Evolutionary conservation across 495 filamentous ascomycete species (phyloP).

Genomic region (Aspergillus panamensis): DNA sequence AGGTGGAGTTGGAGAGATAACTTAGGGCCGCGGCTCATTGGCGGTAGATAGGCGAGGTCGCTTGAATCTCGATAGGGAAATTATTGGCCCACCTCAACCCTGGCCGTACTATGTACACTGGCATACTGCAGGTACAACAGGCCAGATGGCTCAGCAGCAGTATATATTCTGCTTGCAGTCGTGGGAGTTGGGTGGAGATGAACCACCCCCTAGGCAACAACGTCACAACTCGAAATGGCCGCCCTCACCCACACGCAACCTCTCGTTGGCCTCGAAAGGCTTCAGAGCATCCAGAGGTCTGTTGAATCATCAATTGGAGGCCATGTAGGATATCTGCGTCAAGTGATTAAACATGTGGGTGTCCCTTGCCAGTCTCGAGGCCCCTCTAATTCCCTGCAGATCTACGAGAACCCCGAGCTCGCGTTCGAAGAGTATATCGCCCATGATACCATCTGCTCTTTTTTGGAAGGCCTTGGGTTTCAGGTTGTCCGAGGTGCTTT

Average conservation of each 20-base stretch:
- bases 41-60: neutral
- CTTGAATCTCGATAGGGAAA: neutral
- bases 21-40: neutral
- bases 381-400: neutral
- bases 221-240: neutral
- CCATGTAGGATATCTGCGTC: neutral
- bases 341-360: neutral
- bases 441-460: neutral
- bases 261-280: neutral
- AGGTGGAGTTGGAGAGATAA: no score
- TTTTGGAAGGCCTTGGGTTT: neutral
- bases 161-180: neutral
- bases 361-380: neutral
- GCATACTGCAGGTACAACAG: neutral
- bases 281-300: neutral
- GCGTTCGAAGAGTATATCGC: neutral
- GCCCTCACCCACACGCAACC: neutral
- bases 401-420: neutral
- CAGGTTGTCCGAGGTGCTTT: neutral
- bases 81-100: neutral
- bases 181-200: neutral
- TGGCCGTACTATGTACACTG: neutral
- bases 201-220: neutral
- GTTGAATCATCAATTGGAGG: neutral
- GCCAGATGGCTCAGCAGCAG: neutral